Evolutionary conservation across 257 asterid species (phyloP).

Genomic region (Scutellaria baicalensis): DNA sequence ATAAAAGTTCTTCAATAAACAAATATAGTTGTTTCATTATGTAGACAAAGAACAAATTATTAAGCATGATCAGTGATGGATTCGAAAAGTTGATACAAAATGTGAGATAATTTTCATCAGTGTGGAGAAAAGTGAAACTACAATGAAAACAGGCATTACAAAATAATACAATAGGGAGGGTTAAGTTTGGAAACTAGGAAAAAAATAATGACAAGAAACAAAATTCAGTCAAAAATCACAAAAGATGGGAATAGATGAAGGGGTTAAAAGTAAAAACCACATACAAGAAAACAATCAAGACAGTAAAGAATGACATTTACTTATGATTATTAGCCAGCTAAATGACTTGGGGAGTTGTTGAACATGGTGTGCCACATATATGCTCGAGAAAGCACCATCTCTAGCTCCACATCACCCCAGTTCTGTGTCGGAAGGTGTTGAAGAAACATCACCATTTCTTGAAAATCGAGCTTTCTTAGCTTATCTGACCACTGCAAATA

Average conservation of each 20-base stretch:
- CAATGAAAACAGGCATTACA: not conserved
- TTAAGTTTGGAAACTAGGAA: too few species aligned
- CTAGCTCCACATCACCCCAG: slow-evolving; percentile 78
- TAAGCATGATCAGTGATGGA: not conserved
- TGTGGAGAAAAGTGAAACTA: not conserved
- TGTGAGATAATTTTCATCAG: not conserved
- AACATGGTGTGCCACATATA: slow-evolving; percentile 97
- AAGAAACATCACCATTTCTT: slow-evolving; percentile 97
- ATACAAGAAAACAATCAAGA: not conserved
- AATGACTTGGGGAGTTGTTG: slow-evolving; percentile 86
- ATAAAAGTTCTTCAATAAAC: too few species aligned
- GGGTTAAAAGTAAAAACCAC: not conserved
- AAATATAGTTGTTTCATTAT: not conserved
- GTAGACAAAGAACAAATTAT: not conserved
- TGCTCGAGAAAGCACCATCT: slow-evolving; percentile 91
- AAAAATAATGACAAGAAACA: not conserved
- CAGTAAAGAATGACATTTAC: not conserved
- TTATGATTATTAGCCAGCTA: slow-evolving; percentile 46
- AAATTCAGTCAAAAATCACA: slow-evolving; percentile 1
- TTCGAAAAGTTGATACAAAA: not conserved
- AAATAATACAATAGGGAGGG: slow-evolving; percentile 4
- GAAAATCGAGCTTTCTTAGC: slow-evolving; percentile 83
- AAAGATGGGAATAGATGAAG: not conserved
- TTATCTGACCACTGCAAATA: slow-evolving; percentile 77
- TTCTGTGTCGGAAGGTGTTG: slow-evolving; percentile 86